These are phyloP conservation scores for Neurospora sp. DNA, from an alignment of 2,329 filamentous ascomycete genomes.

Conservation along the genomic window DNA sequence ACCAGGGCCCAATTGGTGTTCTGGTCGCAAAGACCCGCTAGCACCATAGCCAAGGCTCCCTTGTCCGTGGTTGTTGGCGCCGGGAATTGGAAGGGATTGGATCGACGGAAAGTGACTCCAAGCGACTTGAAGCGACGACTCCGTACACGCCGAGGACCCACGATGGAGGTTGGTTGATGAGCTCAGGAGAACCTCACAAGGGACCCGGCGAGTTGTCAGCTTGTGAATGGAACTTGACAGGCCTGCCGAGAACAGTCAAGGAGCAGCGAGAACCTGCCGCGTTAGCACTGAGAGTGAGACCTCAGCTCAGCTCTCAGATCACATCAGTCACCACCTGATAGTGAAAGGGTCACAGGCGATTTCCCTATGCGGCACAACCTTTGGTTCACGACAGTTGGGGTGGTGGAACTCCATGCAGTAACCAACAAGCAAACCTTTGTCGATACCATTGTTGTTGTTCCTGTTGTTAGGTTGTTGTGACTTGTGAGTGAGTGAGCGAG, in stretches of 20 bases:
- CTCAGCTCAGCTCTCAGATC: background rate
- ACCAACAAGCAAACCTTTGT: background rate
- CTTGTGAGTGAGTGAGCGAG: background rate
- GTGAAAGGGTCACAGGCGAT: background rate
- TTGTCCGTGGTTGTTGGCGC: background rate
- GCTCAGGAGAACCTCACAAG: background rate
- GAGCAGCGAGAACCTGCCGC: background rate
- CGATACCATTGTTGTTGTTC: background rate
- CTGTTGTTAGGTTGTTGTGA: background rate
- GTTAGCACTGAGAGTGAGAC: background rate
- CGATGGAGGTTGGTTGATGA: background rate
- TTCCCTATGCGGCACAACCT: background rate
- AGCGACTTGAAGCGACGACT: slow-evolving; percentile 4
- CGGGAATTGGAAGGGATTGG: background rate
- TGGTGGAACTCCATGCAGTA: background rate
- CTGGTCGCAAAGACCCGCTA: background rate
- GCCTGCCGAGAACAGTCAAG: background rate
- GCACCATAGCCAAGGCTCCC: background rate
- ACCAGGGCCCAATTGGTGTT: background rate
- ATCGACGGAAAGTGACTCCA: slow-evolving; percentile 1
- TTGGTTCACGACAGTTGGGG: background rate
- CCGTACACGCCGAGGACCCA: background rate
- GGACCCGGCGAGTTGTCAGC: background rate
- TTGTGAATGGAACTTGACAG: background rate
- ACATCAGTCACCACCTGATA: background rate